phyloP scores from a whole-genome alignment of 306 rosid genomes.

The Cucurbita moschata region DNA sequence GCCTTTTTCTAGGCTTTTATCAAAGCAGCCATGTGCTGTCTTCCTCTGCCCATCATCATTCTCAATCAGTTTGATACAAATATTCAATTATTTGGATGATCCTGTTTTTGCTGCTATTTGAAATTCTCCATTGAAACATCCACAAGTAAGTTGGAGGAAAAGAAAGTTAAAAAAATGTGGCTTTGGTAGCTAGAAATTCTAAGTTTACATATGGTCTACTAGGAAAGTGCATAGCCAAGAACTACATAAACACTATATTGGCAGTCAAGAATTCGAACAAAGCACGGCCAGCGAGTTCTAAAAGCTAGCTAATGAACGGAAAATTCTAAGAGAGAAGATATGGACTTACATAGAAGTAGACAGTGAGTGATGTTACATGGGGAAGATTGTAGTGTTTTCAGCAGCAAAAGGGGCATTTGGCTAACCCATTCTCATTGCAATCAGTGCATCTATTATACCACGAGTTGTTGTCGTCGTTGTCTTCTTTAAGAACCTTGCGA shows the following conservation, averaged over 20 bases:
- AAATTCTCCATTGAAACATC: neutral
- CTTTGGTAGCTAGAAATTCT: neutral
- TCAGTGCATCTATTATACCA: conserved; percentile 39
- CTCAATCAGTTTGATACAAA: neutral
- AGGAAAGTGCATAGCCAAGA: neutral
- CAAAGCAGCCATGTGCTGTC: conserved; percentile 34
- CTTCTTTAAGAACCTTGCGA: conserved; percentile 39
- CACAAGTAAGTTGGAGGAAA: neutral
- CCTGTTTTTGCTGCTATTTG: neutral
- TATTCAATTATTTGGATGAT: neutral
- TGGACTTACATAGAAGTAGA: neutral
- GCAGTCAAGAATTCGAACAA: neutral
- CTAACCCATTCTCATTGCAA: conserved; percentile 87
- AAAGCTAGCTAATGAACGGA: conserved; percentile 1
- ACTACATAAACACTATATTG: neutral
- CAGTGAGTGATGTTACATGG: neutral
- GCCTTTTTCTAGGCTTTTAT: conserved; percentile 5
- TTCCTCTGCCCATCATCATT: conserved; percentile 18
- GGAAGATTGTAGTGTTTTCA: conserved; percentile 16
- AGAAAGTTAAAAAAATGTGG: neutral
- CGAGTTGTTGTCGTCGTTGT: conserved; percentile 1
- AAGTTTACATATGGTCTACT: neutral
- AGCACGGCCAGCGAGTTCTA: neutral
- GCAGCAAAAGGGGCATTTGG: conserved; percentile 63
- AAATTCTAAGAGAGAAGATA: neutral